phyloP scores from a whole-genome alignment of 768 basidiomycete genomes.

The Terana coerulea region DNA sequence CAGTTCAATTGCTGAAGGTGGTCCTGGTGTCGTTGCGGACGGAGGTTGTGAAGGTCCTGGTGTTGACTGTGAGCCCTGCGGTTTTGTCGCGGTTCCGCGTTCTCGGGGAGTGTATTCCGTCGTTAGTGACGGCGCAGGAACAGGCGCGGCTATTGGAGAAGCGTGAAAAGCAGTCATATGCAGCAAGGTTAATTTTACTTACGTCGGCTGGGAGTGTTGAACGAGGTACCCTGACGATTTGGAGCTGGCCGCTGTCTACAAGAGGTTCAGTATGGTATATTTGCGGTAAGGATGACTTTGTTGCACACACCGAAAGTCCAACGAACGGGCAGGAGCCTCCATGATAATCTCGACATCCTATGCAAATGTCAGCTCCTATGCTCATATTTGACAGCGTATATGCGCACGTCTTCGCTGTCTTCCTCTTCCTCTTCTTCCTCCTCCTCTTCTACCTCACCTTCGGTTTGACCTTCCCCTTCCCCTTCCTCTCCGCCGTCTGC shows the following conservation, averaged over 20 bases:
- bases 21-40: not conserved
- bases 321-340: constrained; percentile 68
- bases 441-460: constrained; percentile 32
- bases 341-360: constrained; percentile 91
- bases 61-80: constrained; percentile 23
- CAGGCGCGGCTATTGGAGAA: constrained; percentile 31
- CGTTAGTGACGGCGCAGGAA: constrained; percentile 62
- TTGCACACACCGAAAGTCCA: constrained; percentile 64
- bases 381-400: constrained; percentile 1
- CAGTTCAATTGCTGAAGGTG: constrained; percentile 10
- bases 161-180: constrained; percentile 5
- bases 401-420: constrained; percentile 42
- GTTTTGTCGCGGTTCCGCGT: constrained; percentile 46
- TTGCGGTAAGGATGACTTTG: not conserved
- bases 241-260: constrained; percentile 6
- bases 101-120: constrained; percentile 81
- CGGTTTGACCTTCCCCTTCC: constrained; percentile 19
- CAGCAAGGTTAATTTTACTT: constrained; percentile 8
- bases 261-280: not conserved
- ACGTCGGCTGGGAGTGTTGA: constrained; percentile 27
- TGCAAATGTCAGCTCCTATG: not conserved
- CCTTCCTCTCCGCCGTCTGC: constrained; percentile 12
- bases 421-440: constrained; percentile 43
- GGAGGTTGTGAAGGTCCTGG: not conserved
- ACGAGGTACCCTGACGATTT: not conserved